Base-by-base conservation (phyloP, 257 asterid species). In the Echium plantagineum region DNA sequence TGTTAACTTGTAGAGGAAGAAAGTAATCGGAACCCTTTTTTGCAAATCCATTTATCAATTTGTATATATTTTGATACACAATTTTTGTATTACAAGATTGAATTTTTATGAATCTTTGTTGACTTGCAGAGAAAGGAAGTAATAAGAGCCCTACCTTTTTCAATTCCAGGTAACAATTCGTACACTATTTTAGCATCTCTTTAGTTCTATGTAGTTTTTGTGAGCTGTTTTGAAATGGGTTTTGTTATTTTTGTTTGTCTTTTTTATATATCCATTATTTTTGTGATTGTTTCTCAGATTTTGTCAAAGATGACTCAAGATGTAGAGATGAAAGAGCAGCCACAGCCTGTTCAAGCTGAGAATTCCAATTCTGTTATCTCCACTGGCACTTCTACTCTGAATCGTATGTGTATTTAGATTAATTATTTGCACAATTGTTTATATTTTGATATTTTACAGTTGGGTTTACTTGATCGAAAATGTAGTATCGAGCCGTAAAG, bases 301-400 rank as follows among this genome's bases (percentile, higher is more conserved):
- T 61, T 62, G 63, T 57, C 69, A 13, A 66, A 49, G 76, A 65
- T 82, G 94, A 82, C 93, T 73, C 89, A 79, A 74, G 97, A 86
- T 55, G 79, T 80, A 60, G 93, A 84, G 74, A 86, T 86, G 94
- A 80, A 80, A 63, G 95, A 86, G 74, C 91, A 82, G 60, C 91
- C 79, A 20, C 38, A 28, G 5, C 32, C 32, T 28, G 60, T 31
- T 16, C n/a, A 6, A 62, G 76, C 75, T 15, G 84, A 80, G 58
- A 74, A 84, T 21, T 73, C 93, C 67, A 70, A 77, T 67, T 68
- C 84, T n/a, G 63, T 75, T 53, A 15, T 81, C 38, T 55, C 79
- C 26, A 35, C 74, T 64, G 61, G 68, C 49, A 81, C 84, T 31
- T 69, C 89, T 10, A 66, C 69, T 66, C 73, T 86, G 21, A 87